Conservation (phyloP, 306 rosid genomes). For the Lupinus albus region DNA sequence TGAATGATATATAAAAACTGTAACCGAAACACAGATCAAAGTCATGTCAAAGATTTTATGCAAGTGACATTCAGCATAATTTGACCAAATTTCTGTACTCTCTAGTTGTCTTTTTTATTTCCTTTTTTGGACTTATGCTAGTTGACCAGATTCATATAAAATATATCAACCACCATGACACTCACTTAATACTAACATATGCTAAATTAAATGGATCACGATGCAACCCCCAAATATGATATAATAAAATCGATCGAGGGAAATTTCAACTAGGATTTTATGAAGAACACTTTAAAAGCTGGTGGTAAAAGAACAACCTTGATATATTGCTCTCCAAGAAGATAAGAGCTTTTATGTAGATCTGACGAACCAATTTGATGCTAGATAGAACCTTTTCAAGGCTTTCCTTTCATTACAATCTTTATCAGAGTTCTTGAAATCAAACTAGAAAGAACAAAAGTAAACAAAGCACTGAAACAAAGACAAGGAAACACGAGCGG, state of each 20-base stretch:
- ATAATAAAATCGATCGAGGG: slow-evolving; percentile 8
- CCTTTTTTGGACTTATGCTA: slow-evolving; percentile 24
- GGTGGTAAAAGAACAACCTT: slow-evolving; percentile 45
- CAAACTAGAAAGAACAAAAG: slow-evolving; percentile 37
- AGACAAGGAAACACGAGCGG: slow-evolving; percentile 28
- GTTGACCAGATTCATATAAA: slow-evolving; percentile 10
- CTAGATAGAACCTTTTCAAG: slow-evolving; percentile 17
- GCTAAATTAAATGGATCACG: slow-evolving; percentile 11
- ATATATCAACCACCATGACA: slow-evolving; percentile 15
- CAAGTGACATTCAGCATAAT: slow-evolving; percentile 28
- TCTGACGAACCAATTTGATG: slow-evolving; percentile 48
- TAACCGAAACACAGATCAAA: slow-evolving; percentile 29
- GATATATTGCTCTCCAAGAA: slow-evolving; percentile 25
- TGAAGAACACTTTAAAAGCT: slow-evolving; percentile 4
- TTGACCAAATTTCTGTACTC: slow-evolving; percentile 34
- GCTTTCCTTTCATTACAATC: slow-evolving; percentile 26
- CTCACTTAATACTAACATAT: not conserved
- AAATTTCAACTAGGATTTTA: slow-evolving; percentile 21
- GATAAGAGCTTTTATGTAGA: slow-evolving; percentile 42
- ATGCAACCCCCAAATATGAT: slow-evolving; percentile 3
- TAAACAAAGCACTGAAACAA: slow-evolving; percentile 29
- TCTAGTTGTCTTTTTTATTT: slow-evolving; percentile 2
- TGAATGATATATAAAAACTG: slow-evolving; percentile 27
- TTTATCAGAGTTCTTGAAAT: slow-evolving; percentile 23
- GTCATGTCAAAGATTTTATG: slow-evolving; percentile 41